Conservation (phyloP, 2,329 filamentous ascomycete genomes). For the Didymella pinodella region DNA sequence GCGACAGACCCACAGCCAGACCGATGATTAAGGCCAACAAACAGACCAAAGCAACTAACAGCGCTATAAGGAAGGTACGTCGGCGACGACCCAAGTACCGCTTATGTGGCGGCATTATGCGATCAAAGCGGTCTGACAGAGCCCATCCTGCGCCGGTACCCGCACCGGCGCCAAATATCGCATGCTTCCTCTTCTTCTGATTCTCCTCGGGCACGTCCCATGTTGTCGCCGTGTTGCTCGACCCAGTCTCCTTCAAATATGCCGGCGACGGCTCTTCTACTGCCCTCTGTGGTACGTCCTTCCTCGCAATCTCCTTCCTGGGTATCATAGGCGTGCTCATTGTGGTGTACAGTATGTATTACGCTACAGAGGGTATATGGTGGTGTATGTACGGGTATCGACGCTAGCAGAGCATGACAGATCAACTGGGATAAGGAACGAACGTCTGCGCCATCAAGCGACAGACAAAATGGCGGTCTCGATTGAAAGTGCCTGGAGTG, state of each 20-base stretch:
- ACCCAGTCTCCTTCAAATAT: constrained; percentile 26
- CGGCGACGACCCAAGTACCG: constrained; percentile 52
- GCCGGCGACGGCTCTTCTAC: constrained; percentile 28
- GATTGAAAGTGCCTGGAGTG: not conserved
- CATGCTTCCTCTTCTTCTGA: constrained; percentile 6
- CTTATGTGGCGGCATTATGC: constrained; percentile 49
- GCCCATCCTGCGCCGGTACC: constrained; percentile 33
- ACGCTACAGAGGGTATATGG: constrained; percentile 8
- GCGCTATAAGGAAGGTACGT: constrained; percentile 48
- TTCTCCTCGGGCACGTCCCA: constrained; percentile 12
- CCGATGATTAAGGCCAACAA: constrained; percentile 54
- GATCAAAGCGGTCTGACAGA: constrained; percentile 46
- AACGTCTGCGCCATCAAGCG: constrained; percentile 24
- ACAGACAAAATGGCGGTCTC: constrained; percentile 22
- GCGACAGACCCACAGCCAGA: constrained; percentile 51
- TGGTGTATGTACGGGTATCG: constrained; percentile 23
- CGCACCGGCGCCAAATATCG: constrained; percentile 23
- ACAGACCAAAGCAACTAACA: constrained; percentile 43
- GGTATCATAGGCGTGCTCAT: constrained; percentile 35
- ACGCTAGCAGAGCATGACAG: constrained; percentile 24
- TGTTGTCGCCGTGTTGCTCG: constrained; percentile 8
- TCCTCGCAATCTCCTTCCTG: constrained; percentile 29
- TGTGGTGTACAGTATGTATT: constrained; percentile 7
- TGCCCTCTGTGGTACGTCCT: constrained; percentile 3
- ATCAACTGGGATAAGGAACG: constrained; percentile 28